phyloP scores from a whole-genome alignment of 2,329 filamentous ascomycete species.

The Fusarium secorum region DNA sequence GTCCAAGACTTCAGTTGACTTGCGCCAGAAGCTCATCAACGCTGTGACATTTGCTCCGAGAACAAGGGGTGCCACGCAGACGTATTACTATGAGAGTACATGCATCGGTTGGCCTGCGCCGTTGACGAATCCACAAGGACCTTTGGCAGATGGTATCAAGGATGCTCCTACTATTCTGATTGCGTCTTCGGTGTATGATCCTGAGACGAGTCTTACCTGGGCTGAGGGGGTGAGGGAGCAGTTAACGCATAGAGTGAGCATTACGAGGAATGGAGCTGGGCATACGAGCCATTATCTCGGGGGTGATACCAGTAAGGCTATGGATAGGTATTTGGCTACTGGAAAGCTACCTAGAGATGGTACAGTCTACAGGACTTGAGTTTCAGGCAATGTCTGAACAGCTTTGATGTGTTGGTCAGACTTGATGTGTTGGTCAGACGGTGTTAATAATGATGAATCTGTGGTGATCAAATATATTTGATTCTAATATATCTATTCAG shows the following conservation, averaged over 20 bases:
- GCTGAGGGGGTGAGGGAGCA: slow-evolving; percentile 33
- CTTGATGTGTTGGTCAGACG: not conserved
- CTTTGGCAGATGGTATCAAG: not conserved
- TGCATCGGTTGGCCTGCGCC: slow-evolving; percentile 37
- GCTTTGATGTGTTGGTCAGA: not conserved
- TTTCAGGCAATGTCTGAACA: no score
- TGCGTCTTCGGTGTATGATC: slow-evolving; percentile 30
- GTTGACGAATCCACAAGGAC: slow-evolving; percentile 22
- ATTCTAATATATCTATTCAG: not conserved
- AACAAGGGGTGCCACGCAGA: slow-evolving; percentile 28
- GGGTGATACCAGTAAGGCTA: slow-evolving; percentile 34
- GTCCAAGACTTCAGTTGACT: slow-evolving; percentile 12
- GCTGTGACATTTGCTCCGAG: slow-evolving; percentile 20
- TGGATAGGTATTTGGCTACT: slow-evolving; percentile 31
- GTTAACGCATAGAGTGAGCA: slow-evolving; percentile 30
- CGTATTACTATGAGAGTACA: slow-evolving; percentile 20
- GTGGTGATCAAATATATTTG: not conserved
- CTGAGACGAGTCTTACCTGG: slow-evolving; percentile 31
- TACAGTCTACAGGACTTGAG: slow-evolving; percentile 25
- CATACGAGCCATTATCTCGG: slow-evolving; percentile 33
- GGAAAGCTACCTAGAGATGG: slow-evolving; percentile 37
- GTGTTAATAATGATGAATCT: not conserved
- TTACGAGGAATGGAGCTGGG: slow-evolving; percentile 36
- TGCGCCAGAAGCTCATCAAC: slow-evolving; percentile 17
- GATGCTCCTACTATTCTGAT: slow-evolving; percentile 29